Evolutionary conservation across 2,329 filamentous ascomycete genomes (phyloP).

Genomic region (Hypocrella siamensis): DNA sequence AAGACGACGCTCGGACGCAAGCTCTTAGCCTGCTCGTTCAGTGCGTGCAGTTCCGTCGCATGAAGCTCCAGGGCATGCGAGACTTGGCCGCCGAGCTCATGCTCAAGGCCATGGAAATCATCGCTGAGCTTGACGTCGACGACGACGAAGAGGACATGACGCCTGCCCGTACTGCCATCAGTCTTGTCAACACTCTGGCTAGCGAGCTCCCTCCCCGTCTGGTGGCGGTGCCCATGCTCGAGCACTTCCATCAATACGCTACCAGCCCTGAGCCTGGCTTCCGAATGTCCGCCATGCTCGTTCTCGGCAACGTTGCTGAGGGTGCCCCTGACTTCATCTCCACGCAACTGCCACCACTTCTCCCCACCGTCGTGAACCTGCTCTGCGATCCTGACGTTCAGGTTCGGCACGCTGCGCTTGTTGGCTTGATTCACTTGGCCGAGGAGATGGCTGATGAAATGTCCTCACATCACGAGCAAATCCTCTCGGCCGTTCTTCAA

Average conservation of each 20-base stretch:
- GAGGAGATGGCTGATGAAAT: constrained; percentile 90
- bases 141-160: constrained; percentile 64
- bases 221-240: constrained; percentile 82
- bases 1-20: constrained; percentile 78
- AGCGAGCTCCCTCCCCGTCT: constrained; percentile 82
- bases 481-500: constrained; percentile 73
- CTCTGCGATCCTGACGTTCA: constrained; percentile 71
- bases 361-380: constrained; percentile 71
- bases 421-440: constrained; percentile 76
- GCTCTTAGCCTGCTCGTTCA: constrained; percentile 90
- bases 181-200: constrained; percentile 77
- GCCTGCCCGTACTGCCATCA: constrained; percentile 70
- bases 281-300: constrained; percentile 79
- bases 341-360: constrained; percentile 73
- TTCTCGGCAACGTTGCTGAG: constrained; percentile 87
- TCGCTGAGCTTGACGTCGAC: constrained; percentile 72
- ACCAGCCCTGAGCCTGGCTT: constrained; percentile 58
- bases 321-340: constrained; percentile 95
- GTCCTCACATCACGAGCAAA: constrained; percentile 64
- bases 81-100: constrained; percentile 76
- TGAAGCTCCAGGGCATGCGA: constrained; percentile 85
- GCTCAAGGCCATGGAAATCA: constrained; percentile 72
- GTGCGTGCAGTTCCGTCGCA: constrained; percentile 77
- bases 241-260: constrained; percentile 72
- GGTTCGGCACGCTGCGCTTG: constrained; percentile 75